Conservation (phyloP, 1,284 basidiomycete genomes). For the Leccinum glutinopallens region DNA sequence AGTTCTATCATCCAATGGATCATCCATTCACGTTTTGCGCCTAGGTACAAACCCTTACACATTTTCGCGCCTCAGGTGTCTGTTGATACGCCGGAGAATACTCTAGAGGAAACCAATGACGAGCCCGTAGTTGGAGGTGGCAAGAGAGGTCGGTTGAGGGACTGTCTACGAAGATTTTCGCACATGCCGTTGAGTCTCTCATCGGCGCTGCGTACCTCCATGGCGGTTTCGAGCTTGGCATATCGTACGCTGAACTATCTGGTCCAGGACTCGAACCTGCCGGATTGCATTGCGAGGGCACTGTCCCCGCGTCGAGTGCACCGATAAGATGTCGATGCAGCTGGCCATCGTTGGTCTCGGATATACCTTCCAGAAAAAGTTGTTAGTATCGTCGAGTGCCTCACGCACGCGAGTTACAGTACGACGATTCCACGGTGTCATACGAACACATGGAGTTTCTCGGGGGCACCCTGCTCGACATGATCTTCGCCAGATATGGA, state of each 20-base stretch:
- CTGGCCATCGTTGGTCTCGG: too few species aligned
- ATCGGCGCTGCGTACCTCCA: conserved; percentile 69
- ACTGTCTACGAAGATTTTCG: conserved; percentile 67
- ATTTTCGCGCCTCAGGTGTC: conserved; percentile 23
- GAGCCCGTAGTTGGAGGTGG: conserved; percentile 31
- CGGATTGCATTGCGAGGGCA: too few species aligned
- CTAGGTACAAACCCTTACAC: conserved; percentile 64
- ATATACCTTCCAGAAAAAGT: too few species aligned
- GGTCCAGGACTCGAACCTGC: conserved; percentile 36
- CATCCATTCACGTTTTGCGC: conserved; percentile 60
- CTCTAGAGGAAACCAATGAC: conserved; percentile 26
- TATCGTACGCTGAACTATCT: conserved; percentile 59
- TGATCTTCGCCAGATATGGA: too few species aligned
- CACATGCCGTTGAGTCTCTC: conserved; percentile 75
- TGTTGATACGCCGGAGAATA: conserved; percentile 14
- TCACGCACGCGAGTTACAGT: too few species aligned
- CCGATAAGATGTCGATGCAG: too few species aligned
- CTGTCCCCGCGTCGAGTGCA: too few species aligned
- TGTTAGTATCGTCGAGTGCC: too few species aligned
- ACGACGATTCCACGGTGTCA: too few species aligned
- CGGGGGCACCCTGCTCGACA: too few species aligned
- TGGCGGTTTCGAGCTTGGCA: conserved; percentile 63
- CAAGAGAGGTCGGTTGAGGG: conserved; percentile 34
- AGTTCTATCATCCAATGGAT: conserved; percentile 63
- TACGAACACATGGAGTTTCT: too few species aligned